These are phyloP conservation scores for Parietaria judaica DNA, from an alignment of 306 rosid species.

Conservation along the genomic window DNA sequence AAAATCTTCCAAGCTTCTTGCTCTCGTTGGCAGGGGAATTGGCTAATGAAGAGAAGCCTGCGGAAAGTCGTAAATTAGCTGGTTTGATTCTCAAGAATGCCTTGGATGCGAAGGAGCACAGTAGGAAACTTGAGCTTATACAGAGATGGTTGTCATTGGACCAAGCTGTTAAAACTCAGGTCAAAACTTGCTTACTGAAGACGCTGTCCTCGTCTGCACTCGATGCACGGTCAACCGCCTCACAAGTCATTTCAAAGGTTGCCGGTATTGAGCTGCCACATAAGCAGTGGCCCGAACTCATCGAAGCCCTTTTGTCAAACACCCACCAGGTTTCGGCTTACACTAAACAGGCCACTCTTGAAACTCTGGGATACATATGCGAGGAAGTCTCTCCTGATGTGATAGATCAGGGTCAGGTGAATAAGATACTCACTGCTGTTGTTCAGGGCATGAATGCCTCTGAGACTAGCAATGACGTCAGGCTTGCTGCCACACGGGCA, in stretches of 20 bases:
- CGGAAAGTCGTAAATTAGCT: slow-evolving; percentile 72
- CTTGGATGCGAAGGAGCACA: slow-evolving; percentile 87
- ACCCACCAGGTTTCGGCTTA: slow-evolving; percentile 65
- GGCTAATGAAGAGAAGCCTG: slow-evolving; percentile 86
- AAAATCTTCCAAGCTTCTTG: slow-evolving; percentile 77
- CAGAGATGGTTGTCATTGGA: slow-evolving; percentile 84
- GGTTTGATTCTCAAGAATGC: slow-evolving; percentile 92
- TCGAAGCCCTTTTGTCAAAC: slow-evolving; percentile 63
- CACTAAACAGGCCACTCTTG: slow-evolving; percentile 84
- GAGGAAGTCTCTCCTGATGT: slow-evolving; percentile 80
- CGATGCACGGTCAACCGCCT: slow-evolving; percentile 87
- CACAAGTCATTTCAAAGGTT: slow-evolving; percentile 89
- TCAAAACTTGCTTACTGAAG: slow-evolving; percentile 60
- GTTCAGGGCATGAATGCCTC: slow-evolving; percentile 81
- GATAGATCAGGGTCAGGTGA: slow-evolving; percentile 70
- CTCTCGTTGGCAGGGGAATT: slow-evolving; percentile 83
- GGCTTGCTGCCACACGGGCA: slow-evolving; percentile 69
- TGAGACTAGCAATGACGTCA: slow-evolving; percentile 57
- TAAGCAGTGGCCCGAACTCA: slow-evolving; percentile 86
- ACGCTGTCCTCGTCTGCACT: slow-evolving; percentile 63
- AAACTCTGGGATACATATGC: slow-evolving; percentile 88
- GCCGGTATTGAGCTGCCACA: slow-evolving; percentile 91
- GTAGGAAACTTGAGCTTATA: slow-evolving; percentile 62
- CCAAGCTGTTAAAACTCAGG: slow-evolving; percentile 52
- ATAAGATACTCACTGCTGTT: slow-evolving; percentile 73